These are phyloP conservation scores for Balakata baccata DNA, from an alignment of 345 rosid species.

Conservation along the genomic window DNA sequence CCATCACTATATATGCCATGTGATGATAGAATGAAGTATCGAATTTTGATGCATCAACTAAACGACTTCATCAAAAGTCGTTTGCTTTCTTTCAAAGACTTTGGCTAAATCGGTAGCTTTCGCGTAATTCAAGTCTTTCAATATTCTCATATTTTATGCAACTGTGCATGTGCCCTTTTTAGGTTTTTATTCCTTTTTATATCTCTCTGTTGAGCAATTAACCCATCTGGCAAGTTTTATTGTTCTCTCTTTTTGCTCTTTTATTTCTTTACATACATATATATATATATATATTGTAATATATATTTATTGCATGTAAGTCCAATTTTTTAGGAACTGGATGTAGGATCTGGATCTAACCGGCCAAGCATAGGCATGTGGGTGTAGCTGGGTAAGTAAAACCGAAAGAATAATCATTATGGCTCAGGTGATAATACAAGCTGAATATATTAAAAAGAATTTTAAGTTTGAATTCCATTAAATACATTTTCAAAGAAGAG, in stretches of 20 bases:
- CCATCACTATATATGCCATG: constrained; percentile 7
- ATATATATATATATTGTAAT: too few relatives aligned
- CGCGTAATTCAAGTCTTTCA: not conserved
- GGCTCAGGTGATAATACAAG: too few relatives aligned
- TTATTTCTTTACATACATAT: too few relatives aligned
- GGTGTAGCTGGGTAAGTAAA: too few relatives aligned
- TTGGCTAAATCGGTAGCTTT: not conserved
- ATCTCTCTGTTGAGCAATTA: too few relatives aligned
- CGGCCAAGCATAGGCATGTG: not conserved
- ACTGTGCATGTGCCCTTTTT: not conserved
- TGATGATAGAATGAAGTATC: not conserved
- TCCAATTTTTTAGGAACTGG: not conserved
- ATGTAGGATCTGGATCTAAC: not conserved
- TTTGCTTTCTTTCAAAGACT: constrained; percentile 3
- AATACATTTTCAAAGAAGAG: too few relatives aligned
- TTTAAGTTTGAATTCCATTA: too few relatives aligned
- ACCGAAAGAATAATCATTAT: too few relatives aligned
- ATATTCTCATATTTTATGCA: not conserved
- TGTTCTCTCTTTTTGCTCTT: not conserved
- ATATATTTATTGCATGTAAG: not conserved
- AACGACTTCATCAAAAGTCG: too few relatives aligned
- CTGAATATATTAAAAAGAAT: too few relatives aligned
- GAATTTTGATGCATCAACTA: too few relatives aligned
- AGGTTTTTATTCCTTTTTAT: not conserved
- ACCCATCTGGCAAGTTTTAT: not conserved